These are phyloP conservation scores for Pythium brachiatum DNA, from an alignment of 352 stramenopile genomes.

Conservation along the genomic window DNA sequence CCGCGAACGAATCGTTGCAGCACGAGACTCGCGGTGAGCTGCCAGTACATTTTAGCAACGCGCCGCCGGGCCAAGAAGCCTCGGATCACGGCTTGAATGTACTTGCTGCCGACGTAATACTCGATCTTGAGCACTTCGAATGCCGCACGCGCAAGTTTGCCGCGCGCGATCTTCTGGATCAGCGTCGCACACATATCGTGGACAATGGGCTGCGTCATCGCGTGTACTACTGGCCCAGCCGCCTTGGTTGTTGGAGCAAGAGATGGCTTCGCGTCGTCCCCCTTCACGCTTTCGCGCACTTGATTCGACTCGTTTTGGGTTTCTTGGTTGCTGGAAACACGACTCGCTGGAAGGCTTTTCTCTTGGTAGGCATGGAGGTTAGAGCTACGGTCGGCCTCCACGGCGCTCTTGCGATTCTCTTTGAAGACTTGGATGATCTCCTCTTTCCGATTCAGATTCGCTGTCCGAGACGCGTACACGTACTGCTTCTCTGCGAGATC, in stretches of 20 bases:
- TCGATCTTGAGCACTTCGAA: constrained; percentile 63
- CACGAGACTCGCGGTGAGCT: constrained; percentile 50
- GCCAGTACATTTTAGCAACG: constrained; percentile 65
- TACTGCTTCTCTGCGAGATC: constrained; percentile 58
- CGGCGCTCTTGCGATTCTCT: constrained; percentile 42
- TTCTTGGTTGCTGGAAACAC: neutral
- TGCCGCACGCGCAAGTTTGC: constrained; percentile 57
- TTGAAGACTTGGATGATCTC: constrained; percentile 76
- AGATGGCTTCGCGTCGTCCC: neutral
- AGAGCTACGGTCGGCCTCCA: constrained; percentile 32
- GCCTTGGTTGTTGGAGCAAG: neutral
- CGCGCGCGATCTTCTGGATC: constrained; percentile 75
- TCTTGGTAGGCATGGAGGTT: constrained; percentile 12
- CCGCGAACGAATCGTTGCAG: constrained; percentile 60
- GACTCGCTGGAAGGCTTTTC: neutral
- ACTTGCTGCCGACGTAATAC: constrained; percentile 69
- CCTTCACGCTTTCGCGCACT: too few relatives aligned
- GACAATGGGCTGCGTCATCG: constrained; percentile 31
- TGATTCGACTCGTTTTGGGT: neutral
- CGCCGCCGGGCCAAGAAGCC: constrained; percentile 64
- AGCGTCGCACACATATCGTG: constrained; percentile 70
- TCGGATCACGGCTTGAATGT: constrained; percentile 67
- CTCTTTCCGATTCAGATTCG: constrained; percentile 67
- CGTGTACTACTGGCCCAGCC: neutral
- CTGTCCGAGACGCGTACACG: constrained; percentile 43